Conservation (phyloP, 2,329 filamentous ascomycete species). For the Cadophora malorum region DNA sequence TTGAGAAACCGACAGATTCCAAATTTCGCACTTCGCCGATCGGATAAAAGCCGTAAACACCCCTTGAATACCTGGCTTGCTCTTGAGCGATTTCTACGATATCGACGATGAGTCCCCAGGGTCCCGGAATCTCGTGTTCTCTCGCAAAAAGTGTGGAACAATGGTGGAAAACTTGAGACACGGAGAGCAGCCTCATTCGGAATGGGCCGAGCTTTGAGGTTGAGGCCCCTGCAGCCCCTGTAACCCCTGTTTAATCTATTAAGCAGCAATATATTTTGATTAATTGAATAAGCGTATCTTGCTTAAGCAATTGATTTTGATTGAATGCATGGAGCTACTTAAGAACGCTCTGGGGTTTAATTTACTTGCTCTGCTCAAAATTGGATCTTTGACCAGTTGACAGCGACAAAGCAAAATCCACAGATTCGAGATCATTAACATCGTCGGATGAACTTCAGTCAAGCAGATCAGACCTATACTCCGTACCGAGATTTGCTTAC, state of each 20-base stretch:
- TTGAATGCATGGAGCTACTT: background rate
- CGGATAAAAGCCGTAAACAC: background rate
- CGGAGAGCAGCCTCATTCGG: background rate
- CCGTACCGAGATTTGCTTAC: slow-evolving; percentile 8
- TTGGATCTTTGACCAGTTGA: background rate
- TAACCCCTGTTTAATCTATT: background rate
- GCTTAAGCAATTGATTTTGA: slow-evolving; percentile 1
- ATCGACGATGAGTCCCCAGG: background rate
- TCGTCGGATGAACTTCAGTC: background rate
- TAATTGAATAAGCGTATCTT: background rate
- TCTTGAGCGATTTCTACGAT: background rate
- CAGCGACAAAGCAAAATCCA: background rate
- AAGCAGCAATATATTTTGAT: slow-evolving; percentile 4
- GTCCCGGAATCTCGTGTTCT: background rate
- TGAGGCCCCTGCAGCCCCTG: background rate
- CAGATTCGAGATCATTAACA: background rate
- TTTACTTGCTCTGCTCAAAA: background rate
- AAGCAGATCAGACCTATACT: background rate
- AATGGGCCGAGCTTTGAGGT: background rate
- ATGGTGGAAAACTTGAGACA: background rate
- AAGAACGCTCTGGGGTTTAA: background rate
- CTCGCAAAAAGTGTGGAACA: background rate
- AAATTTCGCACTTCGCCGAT: background rate
- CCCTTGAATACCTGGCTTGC: background rate
- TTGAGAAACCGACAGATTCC: background rate